Evolutionary conservation across 148 eudicot genomes (phyloP), one percentile per base, ranked within the genome.

Genomic region (Chenopodium quinoa): DNA sequence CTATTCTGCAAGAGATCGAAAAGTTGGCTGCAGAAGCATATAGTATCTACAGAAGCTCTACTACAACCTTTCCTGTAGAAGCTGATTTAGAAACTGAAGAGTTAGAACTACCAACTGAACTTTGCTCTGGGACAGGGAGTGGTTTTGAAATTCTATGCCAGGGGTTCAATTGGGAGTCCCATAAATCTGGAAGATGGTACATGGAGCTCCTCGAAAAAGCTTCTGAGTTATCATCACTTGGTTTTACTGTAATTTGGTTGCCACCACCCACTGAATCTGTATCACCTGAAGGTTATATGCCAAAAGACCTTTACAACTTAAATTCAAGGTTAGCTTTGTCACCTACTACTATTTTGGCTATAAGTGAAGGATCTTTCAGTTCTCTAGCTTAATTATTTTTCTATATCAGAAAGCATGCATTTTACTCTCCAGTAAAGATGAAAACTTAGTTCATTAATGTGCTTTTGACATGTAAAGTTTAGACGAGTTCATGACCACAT

Each of bases 281-380:
- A 47, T 94, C 99, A 64, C 98, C 98, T 69, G 99, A 97, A 86
- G 99, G 99, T 81, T 94, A 94, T 90, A 94, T 97, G 99, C 99
- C 99, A 12, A 89, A 73, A 86, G 99, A 97, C 88, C 91, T 97
- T 76, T 97, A 97, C 82, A 90, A 97, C 86, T 90, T 97, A 60
- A 91, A 97, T 72, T 97, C 98, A 81, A 92, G 98, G 99, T 97
- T 87, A 52, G 85, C 76, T 23, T 6, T 79, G 25, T 9, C 7
- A 40, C 58, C 58, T 54, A 58, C 34, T 16, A 62, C 0, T 20
- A 65, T 44, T n/a, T 14, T 4, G 27, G 66, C 31, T 75, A 56
- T 9, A 44, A 75, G 62, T 56, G 17, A 56, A 56, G 5, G 3
- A 14, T 19, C 22, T 56, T 56, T 12, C 19, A 56, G 5, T 17